These are phyloP conservation scores for Hypoxylon rubiginosum DNA, from an alignment of 2,329 filamentous ascomycete genomes.

Conservation along the genomic window DNA sequence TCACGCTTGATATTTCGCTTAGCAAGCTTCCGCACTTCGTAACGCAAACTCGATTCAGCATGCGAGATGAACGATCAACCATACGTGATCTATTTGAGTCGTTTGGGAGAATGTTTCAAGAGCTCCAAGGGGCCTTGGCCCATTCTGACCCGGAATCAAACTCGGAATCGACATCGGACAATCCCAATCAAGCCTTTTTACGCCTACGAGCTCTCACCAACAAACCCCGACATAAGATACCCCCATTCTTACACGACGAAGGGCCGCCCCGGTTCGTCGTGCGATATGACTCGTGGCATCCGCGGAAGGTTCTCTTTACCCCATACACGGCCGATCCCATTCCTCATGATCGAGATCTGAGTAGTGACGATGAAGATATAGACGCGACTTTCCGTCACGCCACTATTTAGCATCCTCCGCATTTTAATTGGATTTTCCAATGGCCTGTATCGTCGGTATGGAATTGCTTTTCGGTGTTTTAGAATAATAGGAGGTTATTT, in stretches of 20 bases:
- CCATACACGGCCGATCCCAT: slow-evolving; percentile 14
- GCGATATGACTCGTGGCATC: slow-evolving; percentile 36
- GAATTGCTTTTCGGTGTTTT: no score
- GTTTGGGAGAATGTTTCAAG: slow-evolving; percentile 17
- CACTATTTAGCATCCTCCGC: no score
- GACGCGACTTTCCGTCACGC: slow-evolving; percentile 24
- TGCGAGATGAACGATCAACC: not conserved
- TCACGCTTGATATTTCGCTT: slow-evolving; percentile 34
- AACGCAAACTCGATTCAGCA: not conserved
- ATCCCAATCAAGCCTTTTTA: slow-evolving; percentile 6
- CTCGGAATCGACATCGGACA: not conserved
- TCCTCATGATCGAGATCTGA: slow-evolving; percentile 19
- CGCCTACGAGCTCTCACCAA: slow-evolving; percentile 35
- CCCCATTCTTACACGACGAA: slow-evolving; percentile 30
- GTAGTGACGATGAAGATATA: slow-evolving; percentile 32
- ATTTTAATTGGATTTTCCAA: not conserved
- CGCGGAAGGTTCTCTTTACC: slow-evolving; percentile 17
- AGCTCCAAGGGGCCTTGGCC: slow-evolving; percentile 12
- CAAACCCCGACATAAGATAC: slow-evolving; percentile 17
- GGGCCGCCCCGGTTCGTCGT: slow-evolving; percentile 19
- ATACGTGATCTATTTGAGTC: slow-evolving; percentile 10
- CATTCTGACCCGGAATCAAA: not conserved
- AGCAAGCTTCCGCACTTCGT: not conserved
- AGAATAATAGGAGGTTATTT: no score
- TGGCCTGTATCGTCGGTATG: no score